Percentiles rank a stretch among this genome's conserved stretches.
These are phyloP conservation scores for Setaria viridis DNA, from an alignment of 202 grass and related monocot genomes.

Conservation along the genomic window DNA sequence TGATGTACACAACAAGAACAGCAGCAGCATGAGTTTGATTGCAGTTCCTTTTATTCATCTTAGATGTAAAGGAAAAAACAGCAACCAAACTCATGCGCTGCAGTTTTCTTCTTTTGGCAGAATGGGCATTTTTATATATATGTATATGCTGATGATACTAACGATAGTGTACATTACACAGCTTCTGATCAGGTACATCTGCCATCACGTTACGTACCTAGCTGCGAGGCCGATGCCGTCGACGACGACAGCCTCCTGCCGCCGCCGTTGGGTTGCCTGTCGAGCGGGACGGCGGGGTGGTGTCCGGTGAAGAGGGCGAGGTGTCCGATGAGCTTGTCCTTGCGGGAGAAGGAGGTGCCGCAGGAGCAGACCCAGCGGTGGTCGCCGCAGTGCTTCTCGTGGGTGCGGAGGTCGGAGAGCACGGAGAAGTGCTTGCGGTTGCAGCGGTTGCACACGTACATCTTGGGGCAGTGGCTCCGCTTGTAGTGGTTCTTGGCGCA, in stretches of 20 bases:
- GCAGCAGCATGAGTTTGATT: background rate
- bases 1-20: background rate
- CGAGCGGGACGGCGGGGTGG: conserved; percentile 43
- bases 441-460: conserved; percentile 96
- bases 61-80: background rate
- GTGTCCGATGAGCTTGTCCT: conserved; percentile 91
- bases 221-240: background rate
- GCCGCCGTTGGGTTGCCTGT: background rate
- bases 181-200: background rate
- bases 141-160: background rate
- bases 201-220: background rate
- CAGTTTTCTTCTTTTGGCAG: background rate
- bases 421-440: conserved; percentile 84
- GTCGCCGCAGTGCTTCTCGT: conserved; percentile 97
- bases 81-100: background rate
- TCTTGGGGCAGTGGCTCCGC: conserved; percentile 98
- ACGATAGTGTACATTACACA: background rate
- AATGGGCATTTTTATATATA: background rate
- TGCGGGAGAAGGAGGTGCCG: conserved; percentile 84
- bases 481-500: conserved; percentile 98
- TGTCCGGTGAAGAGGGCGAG: conserved; percentile 75
- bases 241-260: conserved; percentile 23
- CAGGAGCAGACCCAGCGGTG: conserved; percentile 89
- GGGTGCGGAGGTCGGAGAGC: conserved; percentile 88
- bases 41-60: background rate